Evolutionary conservation across 495 filamentous ascomycete species (phyloP), one percentile per base, ranked within the genome.

Genomic region (Massariosphaeria phaeospora): DNA sequence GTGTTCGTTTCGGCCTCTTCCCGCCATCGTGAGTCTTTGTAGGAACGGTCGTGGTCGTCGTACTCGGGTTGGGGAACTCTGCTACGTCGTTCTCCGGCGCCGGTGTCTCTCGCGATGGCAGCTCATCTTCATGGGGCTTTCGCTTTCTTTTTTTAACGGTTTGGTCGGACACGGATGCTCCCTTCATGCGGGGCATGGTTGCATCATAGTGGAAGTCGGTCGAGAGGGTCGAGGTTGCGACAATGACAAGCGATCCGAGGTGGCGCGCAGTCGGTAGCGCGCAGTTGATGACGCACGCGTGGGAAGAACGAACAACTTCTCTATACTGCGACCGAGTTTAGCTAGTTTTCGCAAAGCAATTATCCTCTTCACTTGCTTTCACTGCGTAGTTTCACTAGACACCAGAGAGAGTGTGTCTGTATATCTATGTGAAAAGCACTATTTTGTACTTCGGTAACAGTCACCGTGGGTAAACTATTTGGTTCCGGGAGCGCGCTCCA

Each of bases 11-110:
- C 45, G 75, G 72, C 45, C 75, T 81, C 53, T 72, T 72, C 17
- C 76, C 72, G 31, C 78, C 77, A 72, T 82, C 79, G 45, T 76
- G 69, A 9, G 70, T 72, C 66, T 81, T 81, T 10, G 79, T 79
- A 5, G 76, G 73, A 10, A 79, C 48, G 8, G 63, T 70, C 2
- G 66, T 70, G 1, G 61, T 70, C 15, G 59, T 64, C 7, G 69
- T 58, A 3, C 26, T 15, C 27, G 30, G 45, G 6, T 48, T 45
- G 12, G 33, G 12, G 18, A 33, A 48, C 29, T 57, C 44, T 9
- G 35, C 18, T 1, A 8, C 5, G 24, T 26, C 50, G 21, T 55
- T 26, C 17, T 48, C 55, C n/a, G 18, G 33, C 9, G 34, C 18
- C 34, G 55, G 15, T 45, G 48, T 33, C 9, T 48, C 29, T n/a